Percentiles rank a stretch among this genome's conserved stretches.
phyloP scores from a whole-genome alignment of 2,329 filamentous ascomycete species.

The Rhinocladiella similis region DNA sequence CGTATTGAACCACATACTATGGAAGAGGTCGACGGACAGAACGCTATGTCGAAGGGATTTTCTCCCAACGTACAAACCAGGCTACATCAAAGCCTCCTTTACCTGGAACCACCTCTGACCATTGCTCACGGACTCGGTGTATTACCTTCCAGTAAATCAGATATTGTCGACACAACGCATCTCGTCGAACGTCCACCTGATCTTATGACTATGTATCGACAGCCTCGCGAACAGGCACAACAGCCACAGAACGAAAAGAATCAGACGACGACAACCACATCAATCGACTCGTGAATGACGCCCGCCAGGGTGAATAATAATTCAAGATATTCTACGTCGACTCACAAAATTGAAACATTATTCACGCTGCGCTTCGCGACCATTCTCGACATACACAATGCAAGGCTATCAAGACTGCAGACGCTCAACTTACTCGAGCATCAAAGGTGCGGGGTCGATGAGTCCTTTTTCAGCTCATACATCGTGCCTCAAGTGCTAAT shows the following conservation, averaged over 20 bases:
- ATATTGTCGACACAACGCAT: conserved; percentile 16
- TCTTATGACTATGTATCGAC: conserved; percentile 12
- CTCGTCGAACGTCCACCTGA: conserved; percentile 9
- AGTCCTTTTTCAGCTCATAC: too few species aligned
- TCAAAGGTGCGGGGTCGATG: too few species aligned
- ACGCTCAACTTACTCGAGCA: too few species aligned
- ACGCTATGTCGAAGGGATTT: conserved; percentile 15
- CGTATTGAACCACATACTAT: not conserved
- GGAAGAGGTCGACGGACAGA: conserved; percentile 7
- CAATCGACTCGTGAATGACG: too few species aligned
- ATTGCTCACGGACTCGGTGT: conserved; percentile 17
- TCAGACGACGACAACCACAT: not conserved
- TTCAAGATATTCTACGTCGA: too few species aligned
- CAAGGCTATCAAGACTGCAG: too few species aligned
- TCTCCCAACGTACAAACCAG: conserved; percentile 16
- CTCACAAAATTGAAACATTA: too few species aligned
- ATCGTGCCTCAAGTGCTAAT: too few species aligned
- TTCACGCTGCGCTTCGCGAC: too few species aligned
- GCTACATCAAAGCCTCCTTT: conserved; percentile 19
- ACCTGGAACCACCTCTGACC: conserved; percentile 7
- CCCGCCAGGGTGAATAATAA: not conserved
- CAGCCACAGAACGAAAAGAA: not conserved
- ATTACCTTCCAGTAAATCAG: conserved; percentile 7
- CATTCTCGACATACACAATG: too few species aligned
- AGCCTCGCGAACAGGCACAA: not conserved